phyloP scores from a whole-genome alignment of 352 stramenopile genomes.

The Pythium guiyangense region DNA sequence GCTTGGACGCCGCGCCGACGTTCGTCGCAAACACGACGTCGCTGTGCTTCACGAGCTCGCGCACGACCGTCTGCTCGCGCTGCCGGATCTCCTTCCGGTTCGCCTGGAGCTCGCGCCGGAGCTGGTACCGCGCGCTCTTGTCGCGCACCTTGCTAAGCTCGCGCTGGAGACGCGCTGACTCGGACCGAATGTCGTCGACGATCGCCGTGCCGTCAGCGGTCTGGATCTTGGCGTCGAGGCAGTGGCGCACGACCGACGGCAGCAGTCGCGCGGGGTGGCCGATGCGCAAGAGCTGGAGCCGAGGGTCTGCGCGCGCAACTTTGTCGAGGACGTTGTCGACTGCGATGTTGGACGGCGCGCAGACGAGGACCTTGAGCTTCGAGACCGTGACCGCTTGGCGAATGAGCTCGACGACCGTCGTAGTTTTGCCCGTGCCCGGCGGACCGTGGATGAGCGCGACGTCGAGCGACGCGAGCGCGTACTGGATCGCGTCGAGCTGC shows the following conservation, averaged over 20 bases:
- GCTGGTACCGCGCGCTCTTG: conserved; percentile 35
- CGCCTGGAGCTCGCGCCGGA: conserved; percentile 82
- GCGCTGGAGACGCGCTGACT: conserved; percentile 72
- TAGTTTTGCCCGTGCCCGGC: conserved; percentile 96
- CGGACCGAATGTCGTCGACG: conserved; percentile 92
- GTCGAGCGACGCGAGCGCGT: conserved; percentile 84
- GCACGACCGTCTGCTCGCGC: conserved; percentile 92
- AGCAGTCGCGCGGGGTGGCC: conserved; percentile 95
- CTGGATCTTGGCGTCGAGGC: conserved; percentile 92
- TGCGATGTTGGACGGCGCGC: conserved; percentile 97
- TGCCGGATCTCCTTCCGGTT: conserved; percentile 94
- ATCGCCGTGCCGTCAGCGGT: conserved; percentile 93
- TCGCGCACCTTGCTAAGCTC: conserved; percentile 56
- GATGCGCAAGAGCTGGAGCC: conserved; percentile 64
- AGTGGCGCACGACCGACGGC: conserved; percentile 88
- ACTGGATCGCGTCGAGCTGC: conserved; percentile 72
- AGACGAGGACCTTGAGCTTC: conserved; percentile 92
- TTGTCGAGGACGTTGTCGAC: conserved; percentile 98
- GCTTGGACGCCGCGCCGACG: conserved; percentile 89
- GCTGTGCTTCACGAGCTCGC: conserved; percentile 86
- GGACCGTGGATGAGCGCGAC: conserved; percentile 91
- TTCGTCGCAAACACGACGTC: conserved; percentile 97
- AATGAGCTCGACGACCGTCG: conserved; percentile 96
- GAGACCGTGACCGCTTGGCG: conserved; percentile 85
- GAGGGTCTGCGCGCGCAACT: conserved; percentile 49